phyloP scores from a whole-genome alignment of 1,284 basidiomycete species.

The Fomes fomentarius region DNA sequence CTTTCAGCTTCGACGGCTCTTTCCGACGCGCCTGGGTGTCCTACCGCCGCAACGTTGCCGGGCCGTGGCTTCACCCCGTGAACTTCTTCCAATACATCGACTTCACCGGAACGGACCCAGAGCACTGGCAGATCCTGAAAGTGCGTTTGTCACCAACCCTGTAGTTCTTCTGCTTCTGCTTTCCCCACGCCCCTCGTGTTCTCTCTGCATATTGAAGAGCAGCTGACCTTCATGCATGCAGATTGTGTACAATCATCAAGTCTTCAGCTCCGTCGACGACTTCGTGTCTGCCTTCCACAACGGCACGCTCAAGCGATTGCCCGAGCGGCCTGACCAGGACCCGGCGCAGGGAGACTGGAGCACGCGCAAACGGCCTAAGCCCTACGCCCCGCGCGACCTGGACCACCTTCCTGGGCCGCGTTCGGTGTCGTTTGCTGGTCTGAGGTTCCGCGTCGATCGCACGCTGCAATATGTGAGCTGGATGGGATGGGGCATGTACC shows the following conservation, averaged over 20 bases:
- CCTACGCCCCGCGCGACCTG: slow-evolving; percentile 48
- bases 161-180: not conserved
- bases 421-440: slow-evolving; percentile 58
- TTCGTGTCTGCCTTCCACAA: slow-evolving; percentile 57
- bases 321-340: slow-evolving; percentile 36
- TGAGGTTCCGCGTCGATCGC: slow-evolving; percentile 59
- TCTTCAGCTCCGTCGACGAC: slow-evolving; percentile 48
- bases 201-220: too few species aligned
- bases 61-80: slow-evolving; percentile 55
- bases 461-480: slow-evolving; percentile 59
- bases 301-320: slow-evolving; percentile 52
- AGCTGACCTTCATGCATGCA: slow-evolving; percentile 24
- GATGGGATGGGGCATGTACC: slow-evolving; percentile 67
- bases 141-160: slow-evolving; percentile 29
- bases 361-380: slow-evolving; percentile 43
- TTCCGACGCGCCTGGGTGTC: slow-evolving; percentile 59
- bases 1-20: slow-evolving; percentile 61
- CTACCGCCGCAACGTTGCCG: slow-evolving; percentile 51
- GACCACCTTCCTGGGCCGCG: slow-evolving; percentile 67
- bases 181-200: not conserved
- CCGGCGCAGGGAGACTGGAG: slow-evolving; percentile 44
- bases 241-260: slow-evolving; percentile 62
- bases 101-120: slow-evolving; percentile 54
- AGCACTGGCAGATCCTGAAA: slow-evolving; percentile 54
- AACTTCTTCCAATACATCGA: slow-evolving; percentile 64